phyloP scores from a whole-genome alignment of 441 rosid genomes.

The Euphorbia celastroides region DNA sequence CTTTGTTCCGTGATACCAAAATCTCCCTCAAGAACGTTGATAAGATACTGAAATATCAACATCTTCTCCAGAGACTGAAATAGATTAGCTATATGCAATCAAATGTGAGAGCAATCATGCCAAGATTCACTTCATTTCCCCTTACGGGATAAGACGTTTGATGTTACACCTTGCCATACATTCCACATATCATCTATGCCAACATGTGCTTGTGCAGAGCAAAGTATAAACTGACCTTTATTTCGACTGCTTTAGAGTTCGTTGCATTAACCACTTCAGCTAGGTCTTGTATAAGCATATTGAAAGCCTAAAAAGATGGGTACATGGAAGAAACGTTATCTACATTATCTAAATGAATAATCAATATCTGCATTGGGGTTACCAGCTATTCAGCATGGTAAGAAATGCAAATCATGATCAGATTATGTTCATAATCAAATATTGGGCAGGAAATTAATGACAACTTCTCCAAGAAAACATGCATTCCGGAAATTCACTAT shows the following conservation, averaged over 20 bases:
- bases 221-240: conserved; percentile 40
- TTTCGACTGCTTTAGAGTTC: conserved; percentile 27
- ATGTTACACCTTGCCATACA: not conserved
- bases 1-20: conserved; percentile 42
- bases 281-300: conserved; percentile 48
- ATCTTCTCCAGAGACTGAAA: conserved; percentile 55
- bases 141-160: not conserved
- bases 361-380: no score
- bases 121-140: not conserved
- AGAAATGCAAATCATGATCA: not conserved
- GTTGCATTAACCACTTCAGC: conserved; percentile 29
- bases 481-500: not conserved
- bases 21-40: conserved; percentile 63
- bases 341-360: not conserved
- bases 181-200: not conserved
- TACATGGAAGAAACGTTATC: not conserved
- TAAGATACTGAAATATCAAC: conserved; percentile 74
- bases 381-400: not conserved
- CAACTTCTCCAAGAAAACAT: not conserved
- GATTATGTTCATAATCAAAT: not conserved
- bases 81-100: conserved; percentile 7
- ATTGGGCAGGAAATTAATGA: not conserved
- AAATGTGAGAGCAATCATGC: not conserved
- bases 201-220: not conserved
- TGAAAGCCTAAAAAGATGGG: conserved; percentile 46